Conservation (phyloP, 2,329 filamentous ascomycete genomes). For the Alternaria sp. region DNA sequence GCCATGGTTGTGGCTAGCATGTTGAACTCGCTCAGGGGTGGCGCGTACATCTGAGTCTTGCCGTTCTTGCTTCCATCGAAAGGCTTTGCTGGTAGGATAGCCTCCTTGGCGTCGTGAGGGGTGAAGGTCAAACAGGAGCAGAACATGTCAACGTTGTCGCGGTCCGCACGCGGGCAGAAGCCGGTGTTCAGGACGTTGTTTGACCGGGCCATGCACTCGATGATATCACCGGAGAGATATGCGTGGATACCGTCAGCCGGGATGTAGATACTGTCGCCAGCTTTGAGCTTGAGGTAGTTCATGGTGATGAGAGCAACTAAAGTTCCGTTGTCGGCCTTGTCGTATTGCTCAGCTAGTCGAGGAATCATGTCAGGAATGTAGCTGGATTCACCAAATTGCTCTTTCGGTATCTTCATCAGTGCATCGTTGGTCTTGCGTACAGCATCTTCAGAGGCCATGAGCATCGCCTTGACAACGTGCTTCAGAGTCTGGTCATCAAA, state of each 20-base stretch:
- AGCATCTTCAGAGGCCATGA: slow-evolving; percentile 62
- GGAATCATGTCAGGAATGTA: slow-evolving; percentile 72
- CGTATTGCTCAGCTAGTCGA: slow-evolving; percentile 71
- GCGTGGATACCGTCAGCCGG: slow-evolving; percentile 78
- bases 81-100: slow-evolving; percentile 61
- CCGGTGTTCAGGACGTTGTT: slow-evolving; percentile 79
- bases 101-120: slow-evolving; percentile 66
- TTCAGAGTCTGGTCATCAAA: slow-evolving; percentile 68
- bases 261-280: slow-evolving; percentile 74
- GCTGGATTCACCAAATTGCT: slow-evolving; percentile 60
- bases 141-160: slow-evolving; percentile 72
- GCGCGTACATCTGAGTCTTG: slow-evolving; percentile 69
- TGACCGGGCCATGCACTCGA: slow-evolving; percentile 79
- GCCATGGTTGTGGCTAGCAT: slow-evolving; percentile 69
- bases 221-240: slow-evolving; percentile 75
- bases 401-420: slow-evolving; percentile 59
- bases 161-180: slow-evolving; percentile 73
- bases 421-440: slow-evolving; percentile 64
- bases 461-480: slow-evolving; percentile 63
- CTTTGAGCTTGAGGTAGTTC: slow-evolving; percentile 73
- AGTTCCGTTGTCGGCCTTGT: slow-evolving; percentile 68
- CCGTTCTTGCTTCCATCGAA: slow-evolving; percentile 65
- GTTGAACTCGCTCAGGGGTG: slow-evolving; percentile 76
- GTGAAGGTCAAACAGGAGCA: slow-evolving; percentile 69
- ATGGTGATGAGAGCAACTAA: slow-evolving; percentile 75